Percentiles rank a stretch among this genome's conserved stretches.
Conservation (phyloP, 2,329 filamentous ascomycete species). For the Grosmannia huntii region DNA sequence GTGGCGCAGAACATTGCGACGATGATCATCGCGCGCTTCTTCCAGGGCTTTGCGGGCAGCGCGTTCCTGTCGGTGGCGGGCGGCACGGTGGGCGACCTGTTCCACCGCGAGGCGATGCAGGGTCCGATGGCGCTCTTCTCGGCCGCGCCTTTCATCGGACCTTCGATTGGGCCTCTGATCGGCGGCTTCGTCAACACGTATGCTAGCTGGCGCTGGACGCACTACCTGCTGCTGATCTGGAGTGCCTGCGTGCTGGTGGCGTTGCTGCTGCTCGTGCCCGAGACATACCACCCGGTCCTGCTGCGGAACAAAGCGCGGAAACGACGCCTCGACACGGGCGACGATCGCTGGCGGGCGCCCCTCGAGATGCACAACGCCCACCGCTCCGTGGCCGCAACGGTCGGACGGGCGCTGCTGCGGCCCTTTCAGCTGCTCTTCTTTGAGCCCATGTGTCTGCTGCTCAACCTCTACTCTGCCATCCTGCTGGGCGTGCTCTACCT, state of each 20-base stretch:
- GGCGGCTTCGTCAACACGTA: slow-evolving; percentile 77
- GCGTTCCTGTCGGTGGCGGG: slow-evolving; percentile 64
- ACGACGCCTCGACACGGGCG: slow-evolving; percentile 63
- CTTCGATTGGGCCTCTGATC: slow-evolving; percentile 44
- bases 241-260: slow-evolving; percentile 47
- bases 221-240: slow-evolving; percentile 80
- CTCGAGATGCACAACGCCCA: slow-evolving; percentile 51
- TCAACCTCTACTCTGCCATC: slow-evolving; percentile 73
- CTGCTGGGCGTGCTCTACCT: slow-evolving; percentile 81
- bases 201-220: slow-evolving; percentile 66
- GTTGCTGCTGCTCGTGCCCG: slow-evolving; percentile 64
- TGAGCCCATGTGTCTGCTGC: slow-evolving; percentile 74
- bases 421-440: slow-evolving; percentile 68
- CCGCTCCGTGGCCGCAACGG: slow-evolving; percentile 48
- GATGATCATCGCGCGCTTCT: slow-evolving; percentile 64
- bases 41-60: slow-evolving; percentile 59
- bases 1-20: slow-evolving; percentile 73
- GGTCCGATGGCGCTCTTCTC: slow-evolving; percentile 77
- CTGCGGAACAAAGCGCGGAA: slow-evolving; percentile 58
- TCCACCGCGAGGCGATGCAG: slow-evolving; percentile 53
- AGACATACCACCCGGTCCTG: slow-evolving; percentile 73
- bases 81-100: slow-evolving; percentile 75
- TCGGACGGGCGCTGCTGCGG: slow-evolving; percentile 47
- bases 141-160: slow-evolving; percentile 50
- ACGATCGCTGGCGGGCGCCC: slow-evolving; percentile 62